These are phyloP conservation scores for Triangularia setosa DNA, from an alignment of 2,329 filamentous ascomycete genomes.

Conservation along the genomic window DNA sequence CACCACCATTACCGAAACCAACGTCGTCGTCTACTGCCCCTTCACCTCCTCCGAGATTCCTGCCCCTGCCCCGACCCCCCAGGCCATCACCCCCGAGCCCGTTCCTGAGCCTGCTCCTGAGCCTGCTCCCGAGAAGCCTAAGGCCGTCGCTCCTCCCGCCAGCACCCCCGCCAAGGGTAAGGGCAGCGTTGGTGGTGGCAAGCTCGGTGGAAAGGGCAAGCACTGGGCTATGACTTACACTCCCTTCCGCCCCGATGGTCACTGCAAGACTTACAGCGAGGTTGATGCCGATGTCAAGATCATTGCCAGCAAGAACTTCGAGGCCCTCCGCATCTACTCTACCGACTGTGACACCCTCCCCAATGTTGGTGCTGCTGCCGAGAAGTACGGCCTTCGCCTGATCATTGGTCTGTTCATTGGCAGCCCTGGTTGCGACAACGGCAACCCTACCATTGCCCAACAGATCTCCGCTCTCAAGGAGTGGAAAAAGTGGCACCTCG, in stretches of 20 bases:
- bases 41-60: constrained; percentile 47
- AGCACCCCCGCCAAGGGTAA: constrained; percentile 10
- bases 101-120: constrained; percentile 29
- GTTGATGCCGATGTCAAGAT: constrained; percentile 57
- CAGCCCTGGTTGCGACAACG: constrained; percentile 55
- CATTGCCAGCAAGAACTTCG: constrained; percentile 66
- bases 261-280: constrained; percentile 61
- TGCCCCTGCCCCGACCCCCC: constrained; percentile 29
- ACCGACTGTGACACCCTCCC: constrained; percentile 83
- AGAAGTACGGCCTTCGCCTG: constrained; percentile 65
- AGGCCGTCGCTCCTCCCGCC: constrained; percentile 22
- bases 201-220: constrained; percentile 42
- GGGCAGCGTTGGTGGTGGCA: constrained; percentile 21
- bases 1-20: constrained; percentile 66
- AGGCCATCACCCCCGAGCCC: constrained; percentile 27
- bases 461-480: constrained; percentile 70
- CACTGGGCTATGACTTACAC: constrained; percentile 79
- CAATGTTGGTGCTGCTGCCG: constrained; percentile 67
- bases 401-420: constrained; percentile 88
- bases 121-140: constrained; percentile 10
- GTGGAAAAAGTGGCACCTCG: constrained; percentile 71
- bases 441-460: constrained; percentile 57
- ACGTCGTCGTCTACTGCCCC: constrained; percentile 68
- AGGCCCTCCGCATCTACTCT: constrained; percentile 76
- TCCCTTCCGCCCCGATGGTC: constrained; percentile 58